Evolutionary conservation across 1,284 basidiomycete genomes (phyloP).

Genomic region (Sporisorium sorghi): DNA sequence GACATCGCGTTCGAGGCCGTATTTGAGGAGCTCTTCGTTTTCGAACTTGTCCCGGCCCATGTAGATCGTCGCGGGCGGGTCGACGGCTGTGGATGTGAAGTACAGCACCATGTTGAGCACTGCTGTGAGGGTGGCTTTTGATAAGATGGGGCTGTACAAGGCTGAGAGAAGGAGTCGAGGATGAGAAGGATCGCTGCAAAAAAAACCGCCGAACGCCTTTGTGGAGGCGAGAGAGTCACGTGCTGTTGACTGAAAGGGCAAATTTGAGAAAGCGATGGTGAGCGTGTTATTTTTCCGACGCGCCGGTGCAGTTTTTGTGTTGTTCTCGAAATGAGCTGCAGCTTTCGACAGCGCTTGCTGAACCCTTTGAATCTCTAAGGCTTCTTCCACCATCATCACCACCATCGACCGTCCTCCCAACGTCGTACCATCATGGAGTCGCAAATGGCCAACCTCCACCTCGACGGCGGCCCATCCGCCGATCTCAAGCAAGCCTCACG

Average conservation of each 20-base stretch:
- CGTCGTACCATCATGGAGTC: slow-evolving; percentile 28
- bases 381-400: neutral
- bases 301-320: slow-evolving; percentile 32
- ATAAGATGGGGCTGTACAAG: no score
- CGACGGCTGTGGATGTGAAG: slow-evolving; percentile 73
- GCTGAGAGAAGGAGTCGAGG: neutral
- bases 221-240: slow-evolving; percentile 42
- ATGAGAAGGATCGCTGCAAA: neutral
- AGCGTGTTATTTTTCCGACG: slow-evolving; percentile 19
- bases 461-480: slow-evolving; percentile 26
- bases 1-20: slow-evolving; percentile 76
- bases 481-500: slow-evolving; percentile 31
- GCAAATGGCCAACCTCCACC: slow-evolving; percentile 39
- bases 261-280: slow-evolving; percentile 3
- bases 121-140: no score
- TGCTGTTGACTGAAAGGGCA: neutral
- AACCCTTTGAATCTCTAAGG: neutral
- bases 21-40: slow-evolving; percentile 85
- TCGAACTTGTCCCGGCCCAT: slow-evolving; percentile 89
- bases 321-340: slow-evolving; percentile 21
- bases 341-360: no score
- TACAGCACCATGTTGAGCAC: slow-evolving; percentile 75
- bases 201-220: slow-evolving; percentile 4
- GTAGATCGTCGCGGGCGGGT: slow-evolving; percentile 82
- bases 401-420: neutral